These are phyloP conservation scores for Phialophora expanda DNA, from an alignment of 2,329 filamentous ascomycete species.

Conservation along the genomic window DNA sequence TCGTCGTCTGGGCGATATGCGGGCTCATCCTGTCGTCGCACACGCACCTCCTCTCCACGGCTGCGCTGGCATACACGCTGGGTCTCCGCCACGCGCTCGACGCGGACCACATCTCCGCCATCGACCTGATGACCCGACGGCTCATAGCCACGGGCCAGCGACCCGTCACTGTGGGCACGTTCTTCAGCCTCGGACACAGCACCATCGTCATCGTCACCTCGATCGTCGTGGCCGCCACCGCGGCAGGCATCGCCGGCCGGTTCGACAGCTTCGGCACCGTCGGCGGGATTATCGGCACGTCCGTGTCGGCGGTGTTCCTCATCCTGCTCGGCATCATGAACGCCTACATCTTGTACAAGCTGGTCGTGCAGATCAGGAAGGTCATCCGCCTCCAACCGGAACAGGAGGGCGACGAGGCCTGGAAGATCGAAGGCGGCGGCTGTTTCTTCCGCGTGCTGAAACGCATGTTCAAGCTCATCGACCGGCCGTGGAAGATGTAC, in stretches of 20 bases:
- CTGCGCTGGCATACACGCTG: constrained; percentile 83
- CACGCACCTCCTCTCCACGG: constrained; percentile 70
- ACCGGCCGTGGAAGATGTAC: constrained; percentile 88
- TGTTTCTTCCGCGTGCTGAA: constrained; percentile 74
- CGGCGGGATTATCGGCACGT: constrained; percentile 87
- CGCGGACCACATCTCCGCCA: constrained; percentile 91
- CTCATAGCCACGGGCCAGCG: constrained; percentile 83
- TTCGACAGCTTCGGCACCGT: constrained; percentile 81
- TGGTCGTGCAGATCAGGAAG: constrained; percentile 70
- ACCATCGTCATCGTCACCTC: constrained; percentile 92
- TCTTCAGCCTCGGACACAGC: constrained; percentile 90
- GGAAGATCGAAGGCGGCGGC: constrained; percentile 77
- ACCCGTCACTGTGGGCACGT: constrained; percentile 91
- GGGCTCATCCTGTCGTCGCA: constrained; percentile 54
- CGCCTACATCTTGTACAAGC: constrained; percentile 78
- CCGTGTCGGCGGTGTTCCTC: constrained; percentile 81
- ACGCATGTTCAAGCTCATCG: constrained; percentile 74
- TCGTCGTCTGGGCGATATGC: constrained; percentile 63
- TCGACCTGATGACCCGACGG: constrained; percentile 91
- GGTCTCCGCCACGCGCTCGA: constrained; percentile 94
- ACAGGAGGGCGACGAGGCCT: constrained; percentile 56
- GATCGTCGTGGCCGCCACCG: constrained; percentile 87
- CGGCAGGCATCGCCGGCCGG: constrained; percentile 76
- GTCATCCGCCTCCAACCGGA: constrained; percentile 60
- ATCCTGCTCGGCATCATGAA: constrained; percentile 84